Evolutionary conservation across 1,284 basidiomycete genomes (phyloP).

Genomic region (Marasmius oreades): DNA sequence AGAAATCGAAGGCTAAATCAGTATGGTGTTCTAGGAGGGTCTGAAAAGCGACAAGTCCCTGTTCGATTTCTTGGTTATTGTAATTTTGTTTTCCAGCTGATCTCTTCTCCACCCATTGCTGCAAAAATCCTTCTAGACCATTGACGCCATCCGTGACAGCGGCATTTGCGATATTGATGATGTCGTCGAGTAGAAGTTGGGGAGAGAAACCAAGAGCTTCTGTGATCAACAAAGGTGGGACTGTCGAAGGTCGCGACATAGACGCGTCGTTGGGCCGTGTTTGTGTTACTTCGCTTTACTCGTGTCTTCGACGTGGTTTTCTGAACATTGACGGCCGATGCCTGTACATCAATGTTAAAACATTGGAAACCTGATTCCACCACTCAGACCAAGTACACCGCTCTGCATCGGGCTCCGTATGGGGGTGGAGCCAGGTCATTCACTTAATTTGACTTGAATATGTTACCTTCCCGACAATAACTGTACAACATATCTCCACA

Average conservation of each 20-base stretch:
- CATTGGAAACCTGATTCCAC: too few relatives aligned
- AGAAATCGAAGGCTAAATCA: conserved; percentile 77
- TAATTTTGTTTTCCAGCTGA: conserved; percentile 42
- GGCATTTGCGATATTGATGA: conserved; percentile 65
- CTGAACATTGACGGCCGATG: too few relatives aligned
- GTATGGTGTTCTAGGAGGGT: conserved; percentile 75
- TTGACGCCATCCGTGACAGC: conserved; percentile 67
- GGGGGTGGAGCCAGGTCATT: too few relatives aligned
- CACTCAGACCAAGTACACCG: too few relatives aligned
- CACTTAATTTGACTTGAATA: too few relatives aligned
- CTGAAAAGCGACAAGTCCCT: conserved; percentile 73
- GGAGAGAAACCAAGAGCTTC: conserved; percentile 67
- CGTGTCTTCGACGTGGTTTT: too few relatives aligned
- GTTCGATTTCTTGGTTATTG: conserved; percentile 64
- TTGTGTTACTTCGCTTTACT: neutral
- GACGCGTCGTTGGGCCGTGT: neutral
- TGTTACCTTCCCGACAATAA: too few relatives aligned
- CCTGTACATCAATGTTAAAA: too few relatives aligned
- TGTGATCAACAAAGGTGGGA: conserved; percentile 52
- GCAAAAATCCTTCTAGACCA: conserved; percentile 69
- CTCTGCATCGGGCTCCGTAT: too few relatives aligned
- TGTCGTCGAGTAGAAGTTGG: conserved; percentile 65
- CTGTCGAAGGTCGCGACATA: conserved; percentile 17
- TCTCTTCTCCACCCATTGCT: conserved; percentile 64
- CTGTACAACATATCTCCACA: too few relatives aligned